These are phyloP conservation scores for Solanum pinnatisectum DNA, from an alignment of 257 asterid species.

Conservation along the genomic window DNA sequence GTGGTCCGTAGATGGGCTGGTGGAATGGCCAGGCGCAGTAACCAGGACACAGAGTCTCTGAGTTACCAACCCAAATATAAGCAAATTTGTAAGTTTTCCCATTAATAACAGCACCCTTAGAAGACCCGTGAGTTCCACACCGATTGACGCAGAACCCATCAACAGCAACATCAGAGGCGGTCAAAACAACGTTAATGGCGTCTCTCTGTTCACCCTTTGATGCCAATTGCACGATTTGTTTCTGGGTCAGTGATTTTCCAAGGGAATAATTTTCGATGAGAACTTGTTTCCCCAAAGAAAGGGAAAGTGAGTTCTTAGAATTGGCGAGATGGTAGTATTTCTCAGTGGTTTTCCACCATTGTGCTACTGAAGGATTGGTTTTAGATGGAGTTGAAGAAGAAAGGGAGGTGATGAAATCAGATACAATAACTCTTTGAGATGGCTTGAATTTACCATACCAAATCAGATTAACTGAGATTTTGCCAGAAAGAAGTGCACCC, in stretches of 20 bases:
- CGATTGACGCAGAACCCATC: slow-evolving; percentile 46
- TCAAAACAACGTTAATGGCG: slow-evolving; percentile 40
- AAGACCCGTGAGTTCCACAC: slow-evolving; percentile 53
- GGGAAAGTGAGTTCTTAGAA: slow-evolving; percentile 17
- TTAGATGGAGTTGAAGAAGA: slow-evolving; percentile 6
- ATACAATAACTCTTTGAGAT: slow-evolving; percentile 8
- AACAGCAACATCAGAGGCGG: slow-evolving; percentile 42
- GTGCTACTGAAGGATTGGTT: slow-evolving; percentile 23
- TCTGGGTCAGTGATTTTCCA: slow-evolving; percentile 33
- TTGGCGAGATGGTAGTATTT: slow-evolving; percentile 23
- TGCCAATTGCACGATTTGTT: slow-evolving; percentile 30
- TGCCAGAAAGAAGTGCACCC: slow-evolving; percentile 4
- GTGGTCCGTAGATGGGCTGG: slow-evolving; percentile 57
- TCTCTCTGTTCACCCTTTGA: slow-evolving; percentile 30
- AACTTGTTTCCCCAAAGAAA: slow-evolving; percentile 23
- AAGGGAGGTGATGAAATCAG: slow-evolving; percentile 26
- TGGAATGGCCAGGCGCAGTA: slow-evolving; percentile 65
- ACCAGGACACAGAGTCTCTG: slow-evolving; percentile 46
- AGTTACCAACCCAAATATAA: slow-evolving; percentile 59
- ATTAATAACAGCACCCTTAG: not conserved
- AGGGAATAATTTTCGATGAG: slow-evolving; percentile 24
- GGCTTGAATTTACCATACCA: slow-evolving; percentile 18
- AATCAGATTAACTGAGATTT: slow-evolving; percentile 3
- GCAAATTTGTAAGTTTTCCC: slow-evolving; percentile 38
- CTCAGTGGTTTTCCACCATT: slow-evolving; percentile 39